phyloP scores from a whole-genome alignment of 306 rosid genomes.

The Benincasa hispida region DNA sequence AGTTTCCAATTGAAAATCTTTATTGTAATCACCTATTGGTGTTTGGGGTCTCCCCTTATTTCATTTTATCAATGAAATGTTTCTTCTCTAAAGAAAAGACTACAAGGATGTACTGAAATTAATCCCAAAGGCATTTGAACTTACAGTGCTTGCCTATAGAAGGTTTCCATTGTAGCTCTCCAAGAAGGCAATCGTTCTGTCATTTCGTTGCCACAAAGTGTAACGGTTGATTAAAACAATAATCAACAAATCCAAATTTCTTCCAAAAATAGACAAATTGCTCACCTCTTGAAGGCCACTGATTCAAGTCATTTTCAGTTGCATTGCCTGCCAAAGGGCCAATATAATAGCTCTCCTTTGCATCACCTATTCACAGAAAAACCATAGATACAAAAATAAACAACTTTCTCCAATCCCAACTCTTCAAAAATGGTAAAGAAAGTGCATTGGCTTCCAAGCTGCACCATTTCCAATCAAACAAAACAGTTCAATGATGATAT shows the following conservation, averaged over 20 bases:
- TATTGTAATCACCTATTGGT: no score
- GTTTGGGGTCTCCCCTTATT: no score
- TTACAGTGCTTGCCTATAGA: conserved; percentile 45
- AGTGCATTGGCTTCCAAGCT: neutral
- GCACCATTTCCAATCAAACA: neutral
- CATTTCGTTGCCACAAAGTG: conserved; percentile 15
- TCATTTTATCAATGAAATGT: no score
- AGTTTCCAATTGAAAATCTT: no score
- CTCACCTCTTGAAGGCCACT: conserved; percentile 79
- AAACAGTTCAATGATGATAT: neutral
- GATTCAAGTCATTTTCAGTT: conserved; percentile 30
- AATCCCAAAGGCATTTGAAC: conserved; percentile 13
- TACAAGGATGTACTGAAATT: neutral
- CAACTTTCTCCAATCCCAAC: neutral
- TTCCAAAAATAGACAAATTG: neutral
- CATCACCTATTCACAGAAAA: conserved; percentile 43
- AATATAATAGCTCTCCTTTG: conserved; percentile 58
- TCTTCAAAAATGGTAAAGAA: neutral
- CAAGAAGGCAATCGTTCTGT: conserved; percentile 58
- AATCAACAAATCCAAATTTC: neutral
- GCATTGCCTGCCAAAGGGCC: conserved; percentile 45
- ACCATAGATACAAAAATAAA: neutral
- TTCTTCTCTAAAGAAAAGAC: no score
- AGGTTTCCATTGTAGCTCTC: conserved; percentile 53
- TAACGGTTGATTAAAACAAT: neutral